A percentile compares a stretch with the other conserved stretches of the same genome.
phyloP scores from a whole-genome alignment of 75 land plant species.

The Larix kaempferi region DNA sequence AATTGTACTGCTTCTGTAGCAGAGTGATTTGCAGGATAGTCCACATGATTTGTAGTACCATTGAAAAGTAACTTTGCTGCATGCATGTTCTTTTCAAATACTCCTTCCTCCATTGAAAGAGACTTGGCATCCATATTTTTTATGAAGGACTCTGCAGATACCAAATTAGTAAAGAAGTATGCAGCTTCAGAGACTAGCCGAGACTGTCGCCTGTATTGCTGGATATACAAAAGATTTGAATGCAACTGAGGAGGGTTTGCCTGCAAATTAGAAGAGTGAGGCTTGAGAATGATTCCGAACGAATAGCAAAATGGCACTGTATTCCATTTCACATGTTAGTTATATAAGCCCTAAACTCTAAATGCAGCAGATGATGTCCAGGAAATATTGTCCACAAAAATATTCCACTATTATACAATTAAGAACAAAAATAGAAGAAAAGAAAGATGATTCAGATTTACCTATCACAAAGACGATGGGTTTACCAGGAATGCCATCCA shows the following conservation, averaged over 20 bases:
- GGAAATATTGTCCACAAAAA: too few species aligned
- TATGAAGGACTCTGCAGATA: slow-evolving; percentile 94
- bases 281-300: too few species aligned
- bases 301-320: too few species aligned
- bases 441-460: too few species aligned
- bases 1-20: not conserved
- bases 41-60: slow-evolving; percentile 25
- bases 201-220: slow-evolving; percentile 76
- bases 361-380: too few species aligned
- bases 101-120: slow-evolving; percentile 90
- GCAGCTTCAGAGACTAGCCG: slow-evolving; percentile 91
- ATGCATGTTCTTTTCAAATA: slow-evolving; percentile 85
- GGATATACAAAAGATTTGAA: slow-evolving; percentile 90
- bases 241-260: slow-evolving; percentile 99
- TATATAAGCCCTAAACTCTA: too few species aligned
- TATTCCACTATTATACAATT: too few species aligned
- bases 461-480: too few species aligned
- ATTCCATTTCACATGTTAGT: too few species aligned
- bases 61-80: slow-evolving; percentile 54
- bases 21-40: slow-evolving; percentile 13
- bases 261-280: slow-evolving; percentile 32
- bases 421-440: too few species aligned
- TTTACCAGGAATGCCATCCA: too few species aligned
- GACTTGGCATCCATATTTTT: slow-evolving; percentile 78
- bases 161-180: slow-evolving; percentile 90